Evolutionary conservation across 2,329 filamentous ascomycete species (phyloP).

Genomic region (Nannizziopsis barbatae): DNA sequence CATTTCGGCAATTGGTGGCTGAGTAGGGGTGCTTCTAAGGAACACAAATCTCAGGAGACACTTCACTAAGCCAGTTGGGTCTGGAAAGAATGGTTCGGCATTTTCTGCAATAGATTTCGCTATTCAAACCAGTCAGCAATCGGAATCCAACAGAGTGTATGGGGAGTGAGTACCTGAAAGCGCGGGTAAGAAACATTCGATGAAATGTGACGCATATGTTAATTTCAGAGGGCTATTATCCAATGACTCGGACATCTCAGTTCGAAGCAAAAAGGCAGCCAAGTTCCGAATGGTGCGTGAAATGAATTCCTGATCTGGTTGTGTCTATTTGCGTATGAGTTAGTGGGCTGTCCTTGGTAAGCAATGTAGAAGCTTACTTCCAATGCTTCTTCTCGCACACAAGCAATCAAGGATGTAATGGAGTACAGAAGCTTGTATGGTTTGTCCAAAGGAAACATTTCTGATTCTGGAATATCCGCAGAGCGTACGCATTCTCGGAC

Average conservation of each 20-base stretch:
- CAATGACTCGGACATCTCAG: constrained; percentile 41
- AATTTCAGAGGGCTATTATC: constrained; percentile 38
- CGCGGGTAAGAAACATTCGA: constrained; percentile 47
- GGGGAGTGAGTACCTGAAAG: constrained; percentile 40
- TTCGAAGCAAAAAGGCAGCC: constrained; percentile 50
- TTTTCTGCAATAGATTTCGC: constrained; percentile 21
- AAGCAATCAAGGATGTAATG: constrained; percentile 53
- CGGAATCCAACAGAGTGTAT: background rate
- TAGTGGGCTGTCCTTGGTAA: background rate
- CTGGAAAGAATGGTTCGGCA: constrained; percentile 24
- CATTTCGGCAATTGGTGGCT: constrained; percentile 14
- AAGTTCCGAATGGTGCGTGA: constrained; percentile 43
- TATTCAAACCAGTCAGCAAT: constrained; percentile 6
- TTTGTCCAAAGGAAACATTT: constrained; percentile 57
- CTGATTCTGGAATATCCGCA: constrained; percentile 41
- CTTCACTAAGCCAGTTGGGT: constrained; percentile 28
- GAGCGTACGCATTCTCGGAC: constrained; percentile 50
- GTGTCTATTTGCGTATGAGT: constrained; percentile 16
- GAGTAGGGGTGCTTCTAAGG: constrained; percentile 17
- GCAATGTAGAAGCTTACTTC: constrained; percentile 20
- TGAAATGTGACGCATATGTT: constrained; percentile 43
- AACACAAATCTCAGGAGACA: constrained; percentile 30
- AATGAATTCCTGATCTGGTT: constrained; percentile 29
- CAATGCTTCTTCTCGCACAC: constrained; percentile 41
- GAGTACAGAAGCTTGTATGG: constrained; percentile 67